Evolutionary conservation across 2,329 filamentous ascomycete species (phyloP), one percentile per base, ranked within the genome.

Genomic region (Arthrobotrys musiformis): DNA sequence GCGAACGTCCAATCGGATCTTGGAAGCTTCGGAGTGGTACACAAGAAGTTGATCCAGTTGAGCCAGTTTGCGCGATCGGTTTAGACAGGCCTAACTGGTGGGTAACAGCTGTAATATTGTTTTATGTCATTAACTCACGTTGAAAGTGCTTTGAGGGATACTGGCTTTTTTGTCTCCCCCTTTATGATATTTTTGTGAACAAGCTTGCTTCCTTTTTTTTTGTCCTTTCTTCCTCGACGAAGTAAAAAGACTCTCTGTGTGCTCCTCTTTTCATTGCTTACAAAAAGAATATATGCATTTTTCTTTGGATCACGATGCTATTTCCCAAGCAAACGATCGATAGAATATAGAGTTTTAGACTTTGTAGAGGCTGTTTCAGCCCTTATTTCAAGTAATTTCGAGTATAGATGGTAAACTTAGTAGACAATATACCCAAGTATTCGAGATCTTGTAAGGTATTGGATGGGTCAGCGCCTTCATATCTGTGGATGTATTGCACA

Each of bases 1-100:
- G 19, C 60, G 22, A 26, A 26, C 13, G 28, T 73, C 8, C 60
- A 66, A 50, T 8, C 58, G 5, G 69, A 73, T 9, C 26, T 64
- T 8, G 64, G 37, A 13, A 28, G 44, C 44, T 70, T 64, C 60
- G 58, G 64, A 1, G 37, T 28, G 4, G 72, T 76, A 52, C 72
- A 40, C 28, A 76, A 76, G 35, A 76, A 76, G n/a, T 19, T 76
- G 63, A 76, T 76, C n/a, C 72, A 76, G 44, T 42, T 76, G 22
- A 52, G 63, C 50, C 56, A 69, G 58, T 69, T 63, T 46, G 42
- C 52, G 15, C 48, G 54, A 48, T 30, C 52, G 48, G 61, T 26
- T 26, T 63, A 58, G 60, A 15, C 37, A 26, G 44, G 15, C 17
- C 19, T 19, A n/a, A 7, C 30, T 15, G 11, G 40, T 42, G 15